Percentiles rank a stretch among this genome's conserved stretches.
Evolutionary conservation across 176 grass and related monocot genomes (phyloP).

Genomic region (Tillandsia leiboldiana): DNA sequence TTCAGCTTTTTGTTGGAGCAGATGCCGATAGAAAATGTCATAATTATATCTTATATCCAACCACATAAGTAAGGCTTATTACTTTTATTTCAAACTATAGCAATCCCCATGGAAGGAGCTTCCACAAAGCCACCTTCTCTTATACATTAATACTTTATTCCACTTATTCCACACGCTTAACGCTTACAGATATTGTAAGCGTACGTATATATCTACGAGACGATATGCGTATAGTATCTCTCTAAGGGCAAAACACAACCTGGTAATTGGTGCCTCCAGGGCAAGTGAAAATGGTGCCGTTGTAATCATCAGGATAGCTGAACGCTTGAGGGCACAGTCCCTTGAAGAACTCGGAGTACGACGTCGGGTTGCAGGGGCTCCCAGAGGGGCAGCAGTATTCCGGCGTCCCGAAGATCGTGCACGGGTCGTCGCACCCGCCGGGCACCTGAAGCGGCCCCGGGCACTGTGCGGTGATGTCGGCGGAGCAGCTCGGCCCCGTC

Average conservation of each 20-base stretch:
- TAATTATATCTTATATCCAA: too few relatives aligned
- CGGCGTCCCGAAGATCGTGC: slow-evolving; percentile 30
- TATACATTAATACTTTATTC: not conserved
- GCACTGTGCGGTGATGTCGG: slow-evolving; percentile 28
- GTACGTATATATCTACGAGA: not conserved
- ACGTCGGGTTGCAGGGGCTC: not conserved
- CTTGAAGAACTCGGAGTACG: slow-evolving; percentile 22
- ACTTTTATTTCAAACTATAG: too few relatives aligned
- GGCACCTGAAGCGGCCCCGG: slow-evolving; percentile 18
- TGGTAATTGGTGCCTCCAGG: slow-evolving; percentile 15
- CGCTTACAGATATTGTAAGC: not conserved
- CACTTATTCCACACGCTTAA: not conserved
- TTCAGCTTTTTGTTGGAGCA: too few relatives aligned
- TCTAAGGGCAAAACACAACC: slow-evolving; percentile 18
- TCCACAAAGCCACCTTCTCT: too few relatives aligned
- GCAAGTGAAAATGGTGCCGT: slow-evolving; percentile 4
- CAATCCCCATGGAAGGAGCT: too few relatives aligned
- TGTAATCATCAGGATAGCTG: slow-evolving; percentile 18
- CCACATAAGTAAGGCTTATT: too few relatives aligned
- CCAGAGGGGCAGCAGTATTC: slow-evolving; percentile 16
- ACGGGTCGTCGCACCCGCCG: slow-evolving; percentile 37
- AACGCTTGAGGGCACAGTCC: slow-evolving; percentile 11
- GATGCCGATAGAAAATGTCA: too few relatives aligned
- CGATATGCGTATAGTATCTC: not conserved
- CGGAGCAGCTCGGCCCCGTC: not conserved